A percentile compares a stretch with the other conserved stretches of the same genome.
phyloP scores from a whole-genome alignment of 768 basidiomycete genomes.

The Auriscalpium vulgare region DNA sequence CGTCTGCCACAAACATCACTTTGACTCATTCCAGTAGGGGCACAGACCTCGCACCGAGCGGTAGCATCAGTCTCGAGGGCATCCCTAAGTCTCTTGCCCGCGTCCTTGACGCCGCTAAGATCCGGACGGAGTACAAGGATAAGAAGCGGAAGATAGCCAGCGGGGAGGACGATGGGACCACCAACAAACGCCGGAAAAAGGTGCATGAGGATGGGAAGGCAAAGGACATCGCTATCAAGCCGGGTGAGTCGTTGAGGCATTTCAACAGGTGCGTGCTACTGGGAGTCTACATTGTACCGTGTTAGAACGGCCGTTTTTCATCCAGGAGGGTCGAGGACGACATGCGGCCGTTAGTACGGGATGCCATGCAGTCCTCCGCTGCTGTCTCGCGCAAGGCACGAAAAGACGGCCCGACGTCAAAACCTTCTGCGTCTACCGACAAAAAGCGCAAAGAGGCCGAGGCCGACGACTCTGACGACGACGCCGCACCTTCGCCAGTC shows the following conservation, averaged over 20 bases:
- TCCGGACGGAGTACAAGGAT: slow-evolving; percentile 52
- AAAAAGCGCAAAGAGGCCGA: slow-evolving; percentile 2
- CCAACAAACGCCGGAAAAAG: slow-evolving; percentile 23
- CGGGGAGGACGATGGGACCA: slow-evolving; percentile 21
- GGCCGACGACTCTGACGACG: background rate
- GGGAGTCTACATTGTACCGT: background rate
- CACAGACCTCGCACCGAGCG: slow-evolving; percentile 15
- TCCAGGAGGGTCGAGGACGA: slow-evolving; percentile 65
- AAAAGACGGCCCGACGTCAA: slow-evolving; percentile 29
- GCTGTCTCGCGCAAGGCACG: slow-evolving; percentile 37
- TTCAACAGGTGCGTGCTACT: slow-evolving; percentile 55
- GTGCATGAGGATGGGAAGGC: slow-evolving; percentile 16
- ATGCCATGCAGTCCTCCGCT: slow-evolving; percentile 52
- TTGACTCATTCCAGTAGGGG: slow-evolving; percentile 13
- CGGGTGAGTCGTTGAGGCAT: slow-evolving; percentile 66
- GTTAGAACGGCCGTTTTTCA: background rate
- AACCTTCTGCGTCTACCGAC: slow-evolving; percentile 9
- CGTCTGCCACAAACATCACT: background rate
- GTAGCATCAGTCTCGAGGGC: slow-evolving; percentile 36
- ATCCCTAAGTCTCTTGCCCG: slow-evolving; percentile 65
- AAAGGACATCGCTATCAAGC: slow-evolving; percentile 38
- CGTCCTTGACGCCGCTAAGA: slow-evolving; percentile 52
- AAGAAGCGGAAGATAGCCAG: slow-evolving; percentile 22
- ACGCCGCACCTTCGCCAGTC: background rate
- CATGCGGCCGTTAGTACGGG: slow-evolving; percentile 56